Percentiles rank a stretch among this genome's conserved stretches.
Evolutionary conservation across 176 grass and related monocot genomes (phyloP).

Genomic region (Chrysopogon serrulatus): DNA sequence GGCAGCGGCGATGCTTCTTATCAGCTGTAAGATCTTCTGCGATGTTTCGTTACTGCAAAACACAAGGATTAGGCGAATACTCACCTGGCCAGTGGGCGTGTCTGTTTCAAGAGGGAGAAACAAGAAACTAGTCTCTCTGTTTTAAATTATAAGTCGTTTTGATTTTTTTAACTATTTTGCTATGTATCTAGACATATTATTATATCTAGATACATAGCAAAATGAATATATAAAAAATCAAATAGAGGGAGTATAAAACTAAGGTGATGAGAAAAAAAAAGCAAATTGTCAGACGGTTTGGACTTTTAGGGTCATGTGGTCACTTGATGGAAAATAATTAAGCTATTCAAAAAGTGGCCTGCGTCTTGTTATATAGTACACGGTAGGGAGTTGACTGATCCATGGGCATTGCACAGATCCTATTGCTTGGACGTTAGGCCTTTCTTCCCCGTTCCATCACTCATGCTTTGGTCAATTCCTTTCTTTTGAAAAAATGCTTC

Average conservation of each 20-base stretch:
- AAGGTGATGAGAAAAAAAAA: too few relatives aligned
- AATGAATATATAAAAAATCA: too few relatives aligned
- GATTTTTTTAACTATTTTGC: too few relatives aligned
- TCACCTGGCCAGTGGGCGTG: neutral
- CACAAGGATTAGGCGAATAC: neutral
- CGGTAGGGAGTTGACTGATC: neutral
- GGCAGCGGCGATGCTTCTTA: neutral
- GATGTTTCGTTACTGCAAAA: neutral
- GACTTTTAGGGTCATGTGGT: neutral
- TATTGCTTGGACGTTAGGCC: conserved; percentile 22
- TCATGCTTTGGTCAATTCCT: neutral
- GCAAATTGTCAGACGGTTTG: too few relatives aligned
- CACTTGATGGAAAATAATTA: neutral
- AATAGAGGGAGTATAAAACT: too few relatives aligned
- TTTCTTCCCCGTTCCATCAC: conserved; percentile 41
- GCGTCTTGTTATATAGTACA: neutral
- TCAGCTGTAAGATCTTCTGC: neutral
- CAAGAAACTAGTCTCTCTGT: too few relatives aligned
- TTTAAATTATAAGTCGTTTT: too few relatives aligned
- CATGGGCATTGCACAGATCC: conserved; percentile 13
- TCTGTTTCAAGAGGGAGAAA: neutral
- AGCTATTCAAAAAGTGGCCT: neutral
- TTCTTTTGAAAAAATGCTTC: too few relatives aligned
- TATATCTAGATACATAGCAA: too few relatives aligned
- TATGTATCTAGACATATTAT: too few relatives aligned